These are phyloP conservation scores for Alternaria dauci DNA, from an alignment of 2,329 filamentous ascomycete genomes.

Conservation along the genomic window DNA sequence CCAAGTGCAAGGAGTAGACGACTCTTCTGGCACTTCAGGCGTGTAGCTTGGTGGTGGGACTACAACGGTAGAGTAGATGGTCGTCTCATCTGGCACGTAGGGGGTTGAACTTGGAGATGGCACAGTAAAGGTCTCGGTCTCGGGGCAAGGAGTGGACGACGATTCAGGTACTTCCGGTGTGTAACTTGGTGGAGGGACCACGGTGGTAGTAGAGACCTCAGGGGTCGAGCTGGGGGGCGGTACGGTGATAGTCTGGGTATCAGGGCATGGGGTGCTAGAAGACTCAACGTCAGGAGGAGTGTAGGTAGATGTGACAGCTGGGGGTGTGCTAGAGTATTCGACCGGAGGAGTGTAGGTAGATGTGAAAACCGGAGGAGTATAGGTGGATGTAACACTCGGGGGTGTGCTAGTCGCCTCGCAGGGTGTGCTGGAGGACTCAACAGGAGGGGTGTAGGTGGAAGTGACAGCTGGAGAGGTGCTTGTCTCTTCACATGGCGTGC, in stretches of 20 bases:
- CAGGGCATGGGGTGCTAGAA: constrained; percentile 10
- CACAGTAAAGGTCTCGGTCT: neutral
- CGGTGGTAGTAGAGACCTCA: neutral
- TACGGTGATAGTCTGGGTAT: neutral
- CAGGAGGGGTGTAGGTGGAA: neutral
- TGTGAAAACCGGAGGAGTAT: constrained; percentile 1
- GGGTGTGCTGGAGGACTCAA: neutral
- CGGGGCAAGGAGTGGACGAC: constrained; percentile 1
- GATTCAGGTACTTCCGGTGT: neutral
- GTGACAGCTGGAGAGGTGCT: neutral
- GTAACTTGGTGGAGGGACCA: neutral
- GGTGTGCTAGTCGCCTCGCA: neutral
- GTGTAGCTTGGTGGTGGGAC: neutral
- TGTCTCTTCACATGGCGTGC: constrained; percentile 6
- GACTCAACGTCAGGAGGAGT: neutral
- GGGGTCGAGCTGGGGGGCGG: neutral
- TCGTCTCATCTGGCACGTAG: neutral
- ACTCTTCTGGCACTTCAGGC: neutral
- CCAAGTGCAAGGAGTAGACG: neutral
- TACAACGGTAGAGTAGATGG: neutral
- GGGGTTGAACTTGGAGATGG: constrained; percentile 1
- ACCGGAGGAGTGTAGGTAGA: neutral
- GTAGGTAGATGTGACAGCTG: neutral
- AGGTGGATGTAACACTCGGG: neutral
- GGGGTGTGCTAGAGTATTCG: neutral